These are phyloP conservation scores for Spironucleus salmonicida DNA, from an alignment of 208 protist genomes.

Conservation along the genomic window DNA sequence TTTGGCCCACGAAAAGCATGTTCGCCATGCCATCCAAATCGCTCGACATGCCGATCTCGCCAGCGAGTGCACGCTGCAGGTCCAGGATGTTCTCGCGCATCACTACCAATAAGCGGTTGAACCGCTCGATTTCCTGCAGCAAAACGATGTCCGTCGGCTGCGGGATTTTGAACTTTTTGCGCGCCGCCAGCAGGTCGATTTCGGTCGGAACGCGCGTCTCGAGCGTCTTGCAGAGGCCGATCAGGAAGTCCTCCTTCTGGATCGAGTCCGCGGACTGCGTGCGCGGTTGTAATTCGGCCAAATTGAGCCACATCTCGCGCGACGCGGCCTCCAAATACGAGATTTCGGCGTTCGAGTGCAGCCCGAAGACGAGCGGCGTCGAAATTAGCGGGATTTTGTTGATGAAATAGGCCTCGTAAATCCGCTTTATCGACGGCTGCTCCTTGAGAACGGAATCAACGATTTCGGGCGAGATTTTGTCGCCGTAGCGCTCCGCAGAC, in stretches of 20 bases:
- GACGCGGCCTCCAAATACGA: conserved; percentile 75
- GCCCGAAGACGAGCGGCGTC: conserved; percentile 85
- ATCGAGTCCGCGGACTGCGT: conserved; percentile 63
- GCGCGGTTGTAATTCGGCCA: conserved; percentile 83
- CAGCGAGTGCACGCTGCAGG: conserved; percentile 74
- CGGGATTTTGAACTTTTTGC: conserved; percentile 47
- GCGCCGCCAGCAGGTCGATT: conserved; percentile 25
- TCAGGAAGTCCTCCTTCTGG: conserved; percentile 63
- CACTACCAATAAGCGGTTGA: conserved; percentile 68
- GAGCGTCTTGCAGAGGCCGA: conserved; percentile 57
- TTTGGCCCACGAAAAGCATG: conserved; percentile 69
- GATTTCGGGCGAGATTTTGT: too few species aligned
- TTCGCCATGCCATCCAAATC: conserved; percentile 77
- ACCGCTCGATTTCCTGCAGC: conserved; percentile 91
- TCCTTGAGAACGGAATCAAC: conserved; percentile 3
- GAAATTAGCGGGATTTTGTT: conserved; percentile 70
- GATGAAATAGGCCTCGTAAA: conserved; percentile 58
- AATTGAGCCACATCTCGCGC: conserved; percentile 70
- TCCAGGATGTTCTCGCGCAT: conserved; percentile 74
- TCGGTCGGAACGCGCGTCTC: conserved; percentile 54
- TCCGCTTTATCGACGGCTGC: conserved; percentile 49
- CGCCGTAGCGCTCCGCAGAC: too few species aligned
- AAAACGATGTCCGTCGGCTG: conserved; percentile 81
- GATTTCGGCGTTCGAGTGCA: conserved; percentile 94
- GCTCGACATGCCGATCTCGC: conserved; percentile 84